Evolutionary conservation across 2,329 filamentous ascomycete species (phyloP), one percentile per base, ranked within the genome.

Genomic region (Ustulina deusta): DNA sequence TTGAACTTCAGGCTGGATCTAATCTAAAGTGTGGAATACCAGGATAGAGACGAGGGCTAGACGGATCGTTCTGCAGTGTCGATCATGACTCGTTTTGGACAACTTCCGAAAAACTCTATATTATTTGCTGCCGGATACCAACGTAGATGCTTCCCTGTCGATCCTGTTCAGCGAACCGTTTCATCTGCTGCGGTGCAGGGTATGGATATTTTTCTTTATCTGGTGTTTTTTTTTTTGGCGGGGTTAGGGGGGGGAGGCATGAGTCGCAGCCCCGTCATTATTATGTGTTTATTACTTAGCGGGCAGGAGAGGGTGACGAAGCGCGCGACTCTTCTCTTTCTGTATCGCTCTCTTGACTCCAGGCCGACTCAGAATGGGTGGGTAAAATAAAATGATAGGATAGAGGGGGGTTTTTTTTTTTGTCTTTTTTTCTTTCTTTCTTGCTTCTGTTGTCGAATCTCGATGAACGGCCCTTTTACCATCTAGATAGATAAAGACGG

Each of bases 11-110:
- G 15, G 13, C 25, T 29, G 25, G 3, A 51, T 51, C 25, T n/a
- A 6, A 32, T n/a, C n/a, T 5, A 29, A 49, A 29, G 22, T 7
- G 3, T 48, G 20, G 17, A 7, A 44, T 5, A 22, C 29, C 29
- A 22, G 6, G 49, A 22, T 29, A 54, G 32, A 54, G 13, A 22
- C 49, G 29, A 20, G 46, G 58, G 5, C 58, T 44, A 61, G 58
- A 44, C n/a, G 22, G 44, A 29, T 48, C 51, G 51, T 22, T 56
- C 42, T 48, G n/a, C 27, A 62, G 27, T 63, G 65, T 56, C 48
- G 66, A 62, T 65, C 57, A n/a, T 36, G 36, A 29, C 66, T 62
- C n/a, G 32, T 66, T 69, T 58, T n/a, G 61, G 69, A 55, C n/a
- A n/a, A 20, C 49, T 25, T 66, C 63, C 69, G 61, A 13, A 40